Conservation (phyloP, 2,329 filamentous ascomycete genomes). For the Penicillium sp. region DNA sequence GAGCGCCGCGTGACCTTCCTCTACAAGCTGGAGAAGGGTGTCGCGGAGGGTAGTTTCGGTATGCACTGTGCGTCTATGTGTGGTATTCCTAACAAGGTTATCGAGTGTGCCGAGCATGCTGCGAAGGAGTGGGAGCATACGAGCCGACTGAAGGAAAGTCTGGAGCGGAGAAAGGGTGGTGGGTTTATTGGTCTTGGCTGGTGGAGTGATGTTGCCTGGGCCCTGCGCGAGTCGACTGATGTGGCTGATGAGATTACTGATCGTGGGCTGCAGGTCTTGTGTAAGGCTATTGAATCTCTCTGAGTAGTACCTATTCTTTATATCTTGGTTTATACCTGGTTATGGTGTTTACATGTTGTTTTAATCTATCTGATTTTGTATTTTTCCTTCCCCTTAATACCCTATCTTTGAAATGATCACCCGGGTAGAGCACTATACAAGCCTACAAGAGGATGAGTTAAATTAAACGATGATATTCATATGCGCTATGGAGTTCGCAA, state of each 20-base stretch:
- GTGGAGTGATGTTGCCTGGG: conserved; percentile 77
- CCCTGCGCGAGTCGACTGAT: conserved; percentile 55
- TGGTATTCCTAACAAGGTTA: conserved; percentile 76
- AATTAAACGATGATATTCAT: too few species aligned
- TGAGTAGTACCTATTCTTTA: conserved; percentile 26
- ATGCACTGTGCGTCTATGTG: conserved; percentile 99
- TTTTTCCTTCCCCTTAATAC: neutral
- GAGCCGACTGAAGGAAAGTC: conserved; percentile 76
- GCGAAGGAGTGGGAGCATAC: conserved; percentile 95
- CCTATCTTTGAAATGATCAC: too few species aligned
- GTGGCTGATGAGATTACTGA: conserved; percentile 47
- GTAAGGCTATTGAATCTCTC: conserved; percentile 51
- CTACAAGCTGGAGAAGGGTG: conserved; percentile 87
- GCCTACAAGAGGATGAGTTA: too few species aligned
- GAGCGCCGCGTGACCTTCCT: conserved; percentile 88
- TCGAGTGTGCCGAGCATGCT: conserved; percentile 80
- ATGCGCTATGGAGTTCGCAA: too few species aligned
- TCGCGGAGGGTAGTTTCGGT: conserved; percentile 93
- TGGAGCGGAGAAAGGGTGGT: conserved; percentile 72
- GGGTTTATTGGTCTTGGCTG: conserved; percentile 80
- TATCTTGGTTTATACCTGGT: too few species aligned
- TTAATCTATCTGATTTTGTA: neutral
- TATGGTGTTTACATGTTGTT: neutral
- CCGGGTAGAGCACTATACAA: too few species aligned
- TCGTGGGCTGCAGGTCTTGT: conserved; percentile 52